Base-by-base conservation (phyloP, 2,329 filamentous ascomycete species). In the Claviceps pusilla region DNA sequence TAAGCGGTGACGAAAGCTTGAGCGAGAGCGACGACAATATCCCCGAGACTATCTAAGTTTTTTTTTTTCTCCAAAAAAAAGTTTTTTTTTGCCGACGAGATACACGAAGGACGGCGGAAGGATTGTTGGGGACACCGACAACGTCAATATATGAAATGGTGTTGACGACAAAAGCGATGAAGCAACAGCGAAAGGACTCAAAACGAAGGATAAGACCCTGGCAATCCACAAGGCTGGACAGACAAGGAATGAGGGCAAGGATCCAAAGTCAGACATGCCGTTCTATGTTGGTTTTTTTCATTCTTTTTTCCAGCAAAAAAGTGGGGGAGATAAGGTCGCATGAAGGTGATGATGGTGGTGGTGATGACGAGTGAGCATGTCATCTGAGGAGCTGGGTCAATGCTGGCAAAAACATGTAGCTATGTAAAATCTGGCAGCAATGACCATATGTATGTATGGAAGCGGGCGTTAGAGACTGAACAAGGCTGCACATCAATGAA, bases 1-100 rank as follows among this genome's bases (percentile, higher is more conserved):
- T 98, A 66, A 95, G 89, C 70, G 93, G 93, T 65, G 94, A 98
- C 69, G 93, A 98, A 77, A 93, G 90, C 69, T 79, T 89, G 70
- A 95, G 88, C 67, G 91, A 95, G 72, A 95, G 89, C 68, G 93
- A 97, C 66, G 93, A 96, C 68, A 89, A 88, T 67, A 69, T 71
- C 50, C 69, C 69, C 52, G 69, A 71, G 54, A 69, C 70, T 50
- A 62, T 71, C 57, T 72, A 67, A 66, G 10, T 12, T 48, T 33
- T 33, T 33, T 33, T 33, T 33, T 33, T 33, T 33, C n/a, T 19
- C 19, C 19, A 19, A 19, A 19, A 19, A 19, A 19, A 19, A 19
- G 19, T 19, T 33, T 33, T 33, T 33, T 33, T 33, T 3, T 45
- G 58, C 50, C 31, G 33, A 45, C 9, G 5, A 24, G 12, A 50